These are phyloP conservation scores for Abrus precatorius DNA, from an alignment of 306 rosid genomes.

Conservation along the genomic window DNA sequence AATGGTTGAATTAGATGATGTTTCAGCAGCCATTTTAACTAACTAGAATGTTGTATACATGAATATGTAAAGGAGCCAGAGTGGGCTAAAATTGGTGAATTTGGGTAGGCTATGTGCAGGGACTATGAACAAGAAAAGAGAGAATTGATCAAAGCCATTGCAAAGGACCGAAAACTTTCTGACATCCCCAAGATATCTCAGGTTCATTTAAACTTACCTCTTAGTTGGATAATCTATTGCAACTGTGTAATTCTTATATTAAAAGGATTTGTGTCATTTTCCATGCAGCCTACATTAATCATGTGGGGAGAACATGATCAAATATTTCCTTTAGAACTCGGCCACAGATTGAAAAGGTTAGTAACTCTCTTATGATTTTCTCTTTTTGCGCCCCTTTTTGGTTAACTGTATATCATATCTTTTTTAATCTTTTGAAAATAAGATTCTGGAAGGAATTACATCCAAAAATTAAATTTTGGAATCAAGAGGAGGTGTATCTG, in stretches of 20 bases:
- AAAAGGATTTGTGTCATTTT: slow-evolving; percentile 5
- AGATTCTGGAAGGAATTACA: too few species aligned
- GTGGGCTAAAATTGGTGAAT: slow-evolving; percentile 47
- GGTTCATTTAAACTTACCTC: slow-evolving; percentile 53
- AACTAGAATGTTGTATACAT: slow-evolving; percentile 20
- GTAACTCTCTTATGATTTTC: slow-evolving; percentile 31
- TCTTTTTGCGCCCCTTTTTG: too few species aligned
- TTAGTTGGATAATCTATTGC: background rate
- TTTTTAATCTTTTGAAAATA: too few species aligned
- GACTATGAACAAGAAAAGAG: slow-evolving; percentile 73
- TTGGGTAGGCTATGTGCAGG: slow-evolving; percentile 74
- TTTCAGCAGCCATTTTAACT: slow-evolving; percentile 23
- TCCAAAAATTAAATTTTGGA: too few species aligned
- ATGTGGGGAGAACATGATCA: slow-evolving; percentile 89
- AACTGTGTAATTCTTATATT: background rate
- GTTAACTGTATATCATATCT: too few species aligned
- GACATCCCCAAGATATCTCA: slow-evolving; percentile 76
- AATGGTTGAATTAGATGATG: background rate
- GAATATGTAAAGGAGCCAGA: background rate
- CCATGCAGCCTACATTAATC: slow-evolving; percentile 74
- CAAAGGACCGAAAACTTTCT: slow-evolving; percentile 64
- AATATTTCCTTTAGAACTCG: slow-evolving; percentile 77
- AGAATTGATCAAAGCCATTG: slow-evolving; percentile 73
- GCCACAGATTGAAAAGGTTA: slow-evolving; percentile 75
- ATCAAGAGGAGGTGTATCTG: too few species aligned